Percentiles rank a stretch among this genome's conserved stretches.
These are phyloP conservation scores for Argentina anserina DNA, from an alignment of 306 rosid genomes.

Conservation along the genomic window DNA sequence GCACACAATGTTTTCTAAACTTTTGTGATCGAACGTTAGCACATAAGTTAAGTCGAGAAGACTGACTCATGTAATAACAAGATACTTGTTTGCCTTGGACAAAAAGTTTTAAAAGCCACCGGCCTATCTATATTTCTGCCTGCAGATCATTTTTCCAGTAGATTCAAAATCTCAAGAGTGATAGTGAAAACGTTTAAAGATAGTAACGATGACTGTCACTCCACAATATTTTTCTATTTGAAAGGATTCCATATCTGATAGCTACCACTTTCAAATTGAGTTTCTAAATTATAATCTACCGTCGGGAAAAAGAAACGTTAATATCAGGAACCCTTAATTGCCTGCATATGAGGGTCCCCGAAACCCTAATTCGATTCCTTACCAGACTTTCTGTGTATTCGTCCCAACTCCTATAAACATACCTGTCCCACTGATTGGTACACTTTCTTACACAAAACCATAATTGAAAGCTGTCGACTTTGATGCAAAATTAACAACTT, in stretches of 20 bases:
- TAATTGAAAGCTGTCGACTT: slow-evolving; percentile 34
- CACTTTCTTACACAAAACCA: slow-evolving; percentile 24
- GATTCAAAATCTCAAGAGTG: neutral
- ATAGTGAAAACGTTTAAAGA: neutral
- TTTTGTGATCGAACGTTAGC: no score
- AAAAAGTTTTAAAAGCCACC: neutral
- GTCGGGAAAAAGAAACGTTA: neutral
- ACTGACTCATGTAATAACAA: neutral
- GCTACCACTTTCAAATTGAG: neutral
- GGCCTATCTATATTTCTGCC: neutral
- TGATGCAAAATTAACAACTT: slow-evolving; percentile 28
- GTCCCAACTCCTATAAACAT: neutral
- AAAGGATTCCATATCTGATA: no score
- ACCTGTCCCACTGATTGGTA: slow-evolving; percentile 25
- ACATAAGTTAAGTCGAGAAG: no score
- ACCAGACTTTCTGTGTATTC: neutral
- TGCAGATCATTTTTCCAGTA: neutral
- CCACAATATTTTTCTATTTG: no score
- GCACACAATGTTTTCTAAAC: no score
- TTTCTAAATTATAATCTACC: neutral
- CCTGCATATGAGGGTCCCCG: slow-evolving; percentile 8
- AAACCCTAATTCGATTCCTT: slow-evolving; percentile 9
- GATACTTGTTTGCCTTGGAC: neutral
- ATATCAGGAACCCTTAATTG: neutral
- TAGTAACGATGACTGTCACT: neutral